These are phyloP conservation scores for Exserohilum rostratum DNA, from an alignment of 2,329 filamentous ascomycete genomes.

Conservation along the genomic window DNA sequence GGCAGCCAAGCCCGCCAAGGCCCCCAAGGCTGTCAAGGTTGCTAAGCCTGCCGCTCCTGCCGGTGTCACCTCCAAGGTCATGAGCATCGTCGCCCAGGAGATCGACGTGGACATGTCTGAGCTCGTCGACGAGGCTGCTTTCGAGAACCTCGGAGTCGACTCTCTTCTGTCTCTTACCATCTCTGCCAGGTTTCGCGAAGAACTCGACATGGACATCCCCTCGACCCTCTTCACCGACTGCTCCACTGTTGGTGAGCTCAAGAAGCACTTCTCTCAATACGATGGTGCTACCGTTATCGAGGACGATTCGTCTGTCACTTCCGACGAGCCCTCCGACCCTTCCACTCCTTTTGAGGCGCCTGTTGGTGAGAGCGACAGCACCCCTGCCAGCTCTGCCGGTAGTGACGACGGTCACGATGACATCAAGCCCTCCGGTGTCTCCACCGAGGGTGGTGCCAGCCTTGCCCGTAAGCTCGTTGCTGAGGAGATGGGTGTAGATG, in stretches of 20 bases:
- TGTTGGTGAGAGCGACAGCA: slow-evolving; percentile 44
- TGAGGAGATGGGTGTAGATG: slow-evolving; percentile 69
- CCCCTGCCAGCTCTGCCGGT: slow-evolving; percentile 57
- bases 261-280: slow-evolving; percentile 60
- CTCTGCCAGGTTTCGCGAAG: slow-evolving; percentile 66
- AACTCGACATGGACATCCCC: slow-evolving; percentile 64
- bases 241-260: slow-evolving; percentile 65
- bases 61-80: slow-evolving; percentile 60
- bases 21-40: slow-evolving; percentile 56
- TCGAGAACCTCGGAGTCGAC: slow-evolving; percentile 67
- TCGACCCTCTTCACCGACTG: slow-evolving; percentile 66
- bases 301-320: slow-evolving; percentile 51
- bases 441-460: slow-evolving; percentile 51
- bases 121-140: slow-evolving; percentile 64
- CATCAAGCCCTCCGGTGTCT: slow-evolving; percentile 39
- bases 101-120: slow-evolving; percentile 64
- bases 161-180: slow-evolving; percentile 67
- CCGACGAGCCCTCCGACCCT: slow-evolving; percentile 46
- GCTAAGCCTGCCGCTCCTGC: slow-evolving; percentile 53
- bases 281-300: slow-evolving; percentile 50
- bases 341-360: slow-evolving; percentile 53
- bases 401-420: slow-evolving; percentile 52
- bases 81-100: slow-evolving; percentile 71
- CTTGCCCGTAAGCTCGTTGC: slow-evolving; percentile 58
- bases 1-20: slow-evolving; percentile 56